Evolutionary conservation across 371 early-diverging fungal genomes (phyloP).

Genomic region (Furculomyces boomerangus): DNA sequence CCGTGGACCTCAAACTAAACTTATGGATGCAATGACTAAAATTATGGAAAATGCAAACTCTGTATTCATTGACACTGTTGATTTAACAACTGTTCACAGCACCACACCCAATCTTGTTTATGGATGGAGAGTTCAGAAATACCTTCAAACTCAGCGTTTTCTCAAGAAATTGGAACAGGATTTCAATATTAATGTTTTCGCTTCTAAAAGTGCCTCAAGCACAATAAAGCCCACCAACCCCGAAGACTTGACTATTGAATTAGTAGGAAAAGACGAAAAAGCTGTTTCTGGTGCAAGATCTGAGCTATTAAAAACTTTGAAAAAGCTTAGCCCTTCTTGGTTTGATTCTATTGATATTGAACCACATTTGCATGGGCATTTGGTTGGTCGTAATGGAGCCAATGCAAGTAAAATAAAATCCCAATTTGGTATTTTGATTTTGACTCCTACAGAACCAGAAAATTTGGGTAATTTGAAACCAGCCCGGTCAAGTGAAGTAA

Average conservation of each 20-base stretch:
- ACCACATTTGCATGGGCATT: constrained; percentile 55
- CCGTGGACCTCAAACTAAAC: constrained; percentile 51
- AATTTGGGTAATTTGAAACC: constrained; percentile 3
- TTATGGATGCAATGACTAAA: constrained; percentile 44
- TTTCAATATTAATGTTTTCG: constrained; percentile 28
- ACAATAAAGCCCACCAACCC: constrained; percentile 4
- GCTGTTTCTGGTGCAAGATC: constrained; percentile 35
- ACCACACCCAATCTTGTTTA: constrained; percentile 29
- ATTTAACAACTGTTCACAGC: constrained; percentile 27
- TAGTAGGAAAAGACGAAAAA: constrained; percentile 36
- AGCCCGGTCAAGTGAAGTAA: constrained; percentile 26
- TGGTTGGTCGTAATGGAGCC: constrained; percentile 60
- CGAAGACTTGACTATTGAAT: constrained; percentile 24
- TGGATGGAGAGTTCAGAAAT: constrained; percentile 38
- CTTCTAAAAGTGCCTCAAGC: constrained; percentile 3
- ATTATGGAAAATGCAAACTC: constrained; percentile 64
- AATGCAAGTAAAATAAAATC: constrained; percentile 27
- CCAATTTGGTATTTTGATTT: not conserved
- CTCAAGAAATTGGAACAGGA: constrained; percentile 40
- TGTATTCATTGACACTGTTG: constrained; percentile 22
- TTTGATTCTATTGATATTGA: constrained; percentile 58
- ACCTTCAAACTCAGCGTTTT: constrained; percentile 42
- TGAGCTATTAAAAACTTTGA: constrained; percentile 24
- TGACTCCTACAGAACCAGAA: constrained; percentile 1
- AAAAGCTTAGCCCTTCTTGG: constrained; percentile 29